Evolutionary conservation across 768 basidiomycete species (phyloP).

Genomic region (Tulasnella calospora): DNA sequence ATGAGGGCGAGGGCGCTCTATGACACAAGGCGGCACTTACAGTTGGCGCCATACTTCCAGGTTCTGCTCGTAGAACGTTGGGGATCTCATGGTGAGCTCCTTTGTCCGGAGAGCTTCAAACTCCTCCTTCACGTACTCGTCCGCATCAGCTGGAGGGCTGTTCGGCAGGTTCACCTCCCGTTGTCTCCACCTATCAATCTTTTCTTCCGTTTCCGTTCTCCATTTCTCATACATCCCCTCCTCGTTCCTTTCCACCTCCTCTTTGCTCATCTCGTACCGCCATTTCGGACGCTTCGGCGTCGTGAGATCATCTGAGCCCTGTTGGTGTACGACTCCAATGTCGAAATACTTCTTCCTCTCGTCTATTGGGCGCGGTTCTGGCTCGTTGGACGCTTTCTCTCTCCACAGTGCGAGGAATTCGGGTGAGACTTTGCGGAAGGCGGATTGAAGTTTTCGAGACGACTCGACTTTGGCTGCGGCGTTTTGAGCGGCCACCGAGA

Average conservation of each 20-base stretch:
- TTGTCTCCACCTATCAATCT: constrained; percentile 49
- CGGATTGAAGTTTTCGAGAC: constrained; percentile 51
- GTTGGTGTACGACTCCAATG: constrained; percentile 30
- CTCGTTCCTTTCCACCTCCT: constrained; percentile 85
- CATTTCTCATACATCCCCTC: constrained; percentile 78
- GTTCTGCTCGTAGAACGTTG: constrained; percentile 83
- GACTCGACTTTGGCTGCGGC: constrained; percentile 42
- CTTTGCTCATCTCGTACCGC: constrained; percentile 80
- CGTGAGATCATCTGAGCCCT: constrained; percentile 34
- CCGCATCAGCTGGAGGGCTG: constrained; percentile 28
- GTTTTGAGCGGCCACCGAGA: constrained; percentile 32
- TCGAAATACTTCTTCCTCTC: constrained; percentile 24
- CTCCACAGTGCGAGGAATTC: constrained; percentile 59
- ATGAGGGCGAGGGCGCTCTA: constrained; percentile 11
- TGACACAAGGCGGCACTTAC: constrained; percentile 42
- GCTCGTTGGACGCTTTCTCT: constrained; percentile 48
- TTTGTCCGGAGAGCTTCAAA: constrained; percentile 2
- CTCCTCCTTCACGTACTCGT: constrained; percentile 23
- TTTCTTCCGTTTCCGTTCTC: constrained; percentile 59
- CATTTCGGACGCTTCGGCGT: constrained; percentile 78
- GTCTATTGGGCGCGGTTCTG: constrained; percentile 56
- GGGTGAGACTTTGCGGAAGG: constrained; percentile 59
- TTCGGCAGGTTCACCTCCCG: constrained; percentile 29
- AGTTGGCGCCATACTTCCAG: constrained; percentile 93
- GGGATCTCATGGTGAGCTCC: constrained; percentile 51